A percentile compares a stretch with the other conserved stretches of the same genome.
These are phyloP conservation scores for Immersiella caudata DNA, from an alignment of 495 filamentous ascomycete genomes.

Conservation along the genomic window DNA sequence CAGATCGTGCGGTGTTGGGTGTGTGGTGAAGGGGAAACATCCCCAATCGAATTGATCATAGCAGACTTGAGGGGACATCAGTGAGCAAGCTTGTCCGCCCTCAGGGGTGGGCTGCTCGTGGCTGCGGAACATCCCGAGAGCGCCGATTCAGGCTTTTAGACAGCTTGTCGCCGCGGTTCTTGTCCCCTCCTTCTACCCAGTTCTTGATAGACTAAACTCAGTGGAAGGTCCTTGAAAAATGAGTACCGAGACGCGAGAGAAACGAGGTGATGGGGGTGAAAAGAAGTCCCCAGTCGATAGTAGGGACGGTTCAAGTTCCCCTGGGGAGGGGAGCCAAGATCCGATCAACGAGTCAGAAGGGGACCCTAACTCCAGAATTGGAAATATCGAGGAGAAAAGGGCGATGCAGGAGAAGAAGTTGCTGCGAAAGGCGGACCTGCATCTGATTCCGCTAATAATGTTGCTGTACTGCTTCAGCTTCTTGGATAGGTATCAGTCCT, in stretches of 20 bases:
- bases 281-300: background rate
- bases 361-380: background rate
- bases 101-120: too few relatives aligned
- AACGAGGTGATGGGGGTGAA: background rate
- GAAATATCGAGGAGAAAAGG: background rate
- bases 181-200: background rate
- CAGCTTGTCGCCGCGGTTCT: background rate
- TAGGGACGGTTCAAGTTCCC: background rate
- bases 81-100: too few relatives aligned
- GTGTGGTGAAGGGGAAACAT: too few relatives aligned
- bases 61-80: too few relatives aligned
- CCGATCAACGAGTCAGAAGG: background rate
- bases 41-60: too few relatives aligned
- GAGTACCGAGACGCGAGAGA: background rate
- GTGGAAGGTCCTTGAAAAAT: background rate
- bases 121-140: too few relatives aligned
- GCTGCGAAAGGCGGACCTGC: slow-evolving; percentile 42
- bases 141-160: too few relatives aligned
- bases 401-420: slow-evolving; percentile 35
- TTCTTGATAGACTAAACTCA: too few relatives aligned
- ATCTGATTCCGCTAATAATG: slow-evolving; percentile 46
- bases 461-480: slow-evolving; percentile 47
- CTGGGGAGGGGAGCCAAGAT: background rate
- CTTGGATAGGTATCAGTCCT: slow-evolving; percentile 33
- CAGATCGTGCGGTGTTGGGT: too few relatives aligned